Conservation (phyloP, 345 rosid species). For the Lumnitzera racemosa region DNA sequence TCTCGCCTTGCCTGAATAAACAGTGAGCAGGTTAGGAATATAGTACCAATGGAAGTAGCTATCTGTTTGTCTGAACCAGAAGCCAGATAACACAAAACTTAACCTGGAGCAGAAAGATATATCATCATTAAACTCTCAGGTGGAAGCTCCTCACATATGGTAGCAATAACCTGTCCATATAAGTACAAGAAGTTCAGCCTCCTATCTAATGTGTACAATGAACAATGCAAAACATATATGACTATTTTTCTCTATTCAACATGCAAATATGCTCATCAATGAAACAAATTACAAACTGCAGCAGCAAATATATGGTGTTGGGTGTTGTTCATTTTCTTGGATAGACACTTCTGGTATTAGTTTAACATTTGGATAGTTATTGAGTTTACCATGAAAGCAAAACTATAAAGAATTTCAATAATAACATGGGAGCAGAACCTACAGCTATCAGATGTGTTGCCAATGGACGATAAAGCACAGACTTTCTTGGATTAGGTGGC, state of each 20-base stretch:
- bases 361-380: too few species aligned
- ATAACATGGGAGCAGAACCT: constrained; percentile 30
- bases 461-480: constrained; percentile 81
- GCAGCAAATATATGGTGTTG: too few species aligned
- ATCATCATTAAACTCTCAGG: constrained; percentile 72
- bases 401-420: not conserved
- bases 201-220: too few species aligned
- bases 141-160: constrained; percentile 80
- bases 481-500: constrained; percentile 88
- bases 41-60: not conserved
- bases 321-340: too few species aligned
- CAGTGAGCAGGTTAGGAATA: not conserved
- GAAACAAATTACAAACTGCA: too few species aligned
- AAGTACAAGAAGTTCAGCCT: not conserved
- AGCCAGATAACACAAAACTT: constrained; percentile 15
- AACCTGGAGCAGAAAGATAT: constrained; percentile 87
- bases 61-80: constrained; percentile 10
- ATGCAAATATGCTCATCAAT: too few species aligned
- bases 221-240: too few species aligned
- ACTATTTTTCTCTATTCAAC: too few species aligned
- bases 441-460: constrained; percentile 85
- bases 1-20: constrained; percentile 51
- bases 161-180: constrained; percentile 71
- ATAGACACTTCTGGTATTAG: too few species aligned
- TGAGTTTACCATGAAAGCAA: too few species aligned